Percentiles rank a stretch among this genome's conserved stretches.
Evolutionary conservation across 352 stramenopile genomes (phyloP).

Genomic region (Pythium chondricola): DNA sequence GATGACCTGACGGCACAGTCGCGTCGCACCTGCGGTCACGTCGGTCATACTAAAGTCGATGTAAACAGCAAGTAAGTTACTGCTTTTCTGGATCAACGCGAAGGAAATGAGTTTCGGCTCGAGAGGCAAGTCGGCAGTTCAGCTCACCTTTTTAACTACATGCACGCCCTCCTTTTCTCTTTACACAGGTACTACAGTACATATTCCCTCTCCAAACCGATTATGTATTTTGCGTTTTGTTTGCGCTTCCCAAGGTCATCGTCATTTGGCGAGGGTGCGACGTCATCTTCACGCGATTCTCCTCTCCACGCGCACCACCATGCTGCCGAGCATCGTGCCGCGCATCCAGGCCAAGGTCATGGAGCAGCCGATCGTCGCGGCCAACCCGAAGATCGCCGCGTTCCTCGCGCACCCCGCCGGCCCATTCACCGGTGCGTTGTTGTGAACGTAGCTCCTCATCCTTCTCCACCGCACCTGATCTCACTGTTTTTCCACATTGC

Average conservation of each 20-base stretch:
- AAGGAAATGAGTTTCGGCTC: too few relatives aligned
- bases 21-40: too few relatives aligned
- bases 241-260: not conserved
- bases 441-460: not conserved
- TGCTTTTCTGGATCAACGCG: too few relatives aligned
- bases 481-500: not conserved
- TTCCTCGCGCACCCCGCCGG: slow-evolving; percentile 75
- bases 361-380: slow-evolving; percentile 57
- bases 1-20: slow-evolving; percentile 18
- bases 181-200: too few relatives aligned
- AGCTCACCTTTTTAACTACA: too few relatives aligned
- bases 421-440: slow-evolving; percentile 69
- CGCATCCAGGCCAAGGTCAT: slow-evolving; percentile 71
- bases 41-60: too few relatives aligned
- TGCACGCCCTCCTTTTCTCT: too few relatives aligned
- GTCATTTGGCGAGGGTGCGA: not conserved
- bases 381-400: slow-evolving; percentile 52
- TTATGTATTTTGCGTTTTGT: not conserved
- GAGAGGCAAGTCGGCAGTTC: too few relatives aligned
- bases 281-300: too few relatives aligned
- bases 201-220: too few relatives aligned
- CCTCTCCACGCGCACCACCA: slow-evolving; percentile 13
- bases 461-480: not conserved
- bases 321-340: slow-evolving; percentile 69
- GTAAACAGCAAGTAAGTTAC: too few relatives aligned